Evolutionary conservation across 2,329 filamentous ascomycete species (phyloP), one percentile per base, ranked within the genome.

Genomic region (Cyphellophora europaea): DNA sequence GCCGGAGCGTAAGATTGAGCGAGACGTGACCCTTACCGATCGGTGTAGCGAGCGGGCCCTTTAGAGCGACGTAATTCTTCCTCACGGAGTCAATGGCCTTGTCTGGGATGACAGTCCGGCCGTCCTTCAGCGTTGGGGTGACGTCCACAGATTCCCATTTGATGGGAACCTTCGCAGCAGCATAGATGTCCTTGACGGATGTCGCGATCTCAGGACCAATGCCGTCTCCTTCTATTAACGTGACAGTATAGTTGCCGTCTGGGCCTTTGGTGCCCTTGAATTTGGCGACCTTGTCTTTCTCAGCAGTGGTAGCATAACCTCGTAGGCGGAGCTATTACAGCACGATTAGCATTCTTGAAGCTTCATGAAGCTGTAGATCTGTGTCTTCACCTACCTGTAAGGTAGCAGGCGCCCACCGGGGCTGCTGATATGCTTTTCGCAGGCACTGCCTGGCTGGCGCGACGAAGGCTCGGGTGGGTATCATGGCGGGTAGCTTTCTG

Each of bases 21-120:
- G 91, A 96, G 62, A 98, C 89, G 69, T 98, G 91, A 57, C 91
- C 91, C 74, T 96, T 98, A 65, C 93, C 91, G 56, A 98, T 78
- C 47, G 91, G 91, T 3, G 91, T 98, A 53, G 93, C 93, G 49
- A 98, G 80, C 53, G 93, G 93, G 48, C 93, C 91, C 77, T 98
- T 98, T 49, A 98, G 79, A 45, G 93, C 91, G 55, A 98, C 85
- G 71, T 88, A 93, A 74, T 96, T 98, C 69, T 77, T 82, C 65
- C 81, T 77, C 59, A 98, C 88, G 65, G 86, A 95, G 59, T 82
- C 76, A 58, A 98, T 96, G 52, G 91, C 87, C 46, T 79, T 83
- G 55, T 93, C 79, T 44, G 89, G 88, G 50, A 98, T 98, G 45
- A 84, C 81, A 33, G 89, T 96, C 74, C 85, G 93, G 66, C 93